These are phyloP conservation scores for Mycena vitilis DNA, from an alignment of 768 basidiomycete genomes.

Conservation along the genomic window DNA sequence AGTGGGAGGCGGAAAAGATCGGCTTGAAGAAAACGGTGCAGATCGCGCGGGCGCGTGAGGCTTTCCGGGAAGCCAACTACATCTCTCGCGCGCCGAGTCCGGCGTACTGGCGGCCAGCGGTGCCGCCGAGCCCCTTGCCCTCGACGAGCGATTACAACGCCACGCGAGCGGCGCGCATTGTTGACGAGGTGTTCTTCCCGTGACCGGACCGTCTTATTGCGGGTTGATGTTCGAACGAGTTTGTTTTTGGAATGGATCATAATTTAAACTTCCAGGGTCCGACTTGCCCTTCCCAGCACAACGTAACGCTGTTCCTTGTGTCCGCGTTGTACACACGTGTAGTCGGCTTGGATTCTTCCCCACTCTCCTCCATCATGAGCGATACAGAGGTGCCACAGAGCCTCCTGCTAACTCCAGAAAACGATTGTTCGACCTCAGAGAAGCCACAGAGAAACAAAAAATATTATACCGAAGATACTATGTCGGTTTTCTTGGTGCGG, in stretches of 20 bases:
- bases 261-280: conserved; percentile 20
- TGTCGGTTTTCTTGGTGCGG: conserved; percentile 39
- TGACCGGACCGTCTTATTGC: conserved; percentile 16
- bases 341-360: background rate
- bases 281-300: background rate
- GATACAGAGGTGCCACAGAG: background rate
- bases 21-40: conserved; percentile 42
- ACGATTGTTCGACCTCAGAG: background rate
- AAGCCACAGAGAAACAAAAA: conserved; percentile 4
- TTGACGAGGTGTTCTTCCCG: conserved; percentile 35
- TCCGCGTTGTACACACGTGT: conserved; percentile 22
- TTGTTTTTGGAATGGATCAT: conserved; percentile 12
- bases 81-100: conserved; percentile 22
- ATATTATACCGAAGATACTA: conserved; percentile 39
- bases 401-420: background rate
- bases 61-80: conserved; percentile 14
- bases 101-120: conserved; percentile 6
- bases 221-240: background rate
- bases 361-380: conserved; percentile 4
- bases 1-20: conserved; percentile 43
- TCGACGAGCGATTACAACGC: conserved; percentile 17
- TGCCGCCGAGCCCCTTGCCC: conserved; percentile 1
- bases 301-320: background rate
- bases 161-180: conserved; percentile 28
- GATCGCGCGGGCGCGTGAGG: conserved; percentile 37